These are phyloP conservation scores for Chenopodium formosanum DNA, from an alignment of 148 eudicot species.

Conservation along the genomic window DNA sequence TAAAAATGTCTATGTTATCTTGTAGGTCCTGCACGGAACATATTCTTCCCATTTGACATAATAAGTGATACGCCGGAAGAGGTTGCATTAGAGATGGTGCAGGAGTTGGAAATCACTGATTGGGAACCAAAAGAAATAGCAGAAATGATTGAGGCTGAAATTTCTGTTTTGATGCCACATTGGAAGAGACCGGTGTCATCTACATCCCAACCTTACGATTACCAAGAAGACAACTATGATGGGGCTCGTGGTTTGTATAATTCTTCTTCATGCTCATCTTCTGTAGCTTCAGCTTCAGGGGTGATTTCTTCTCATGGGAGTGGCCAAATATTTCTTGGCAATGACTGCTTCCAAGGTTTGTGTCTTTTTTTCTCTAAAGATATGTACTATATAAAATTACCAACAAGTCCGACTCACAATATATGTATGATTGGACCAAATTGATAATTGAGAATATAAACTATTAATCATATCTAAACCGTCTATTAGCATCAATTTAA, in stretches of 20 bases:
- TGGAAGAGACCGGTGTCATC: conserved; percentile 15
- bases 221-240: neutral
- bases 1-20: neutral
- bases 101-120: conserved; percentile 10
- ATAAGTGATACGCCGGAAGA: neutral
- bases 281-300: conserved; percentile 11
- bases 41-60: conserved; percentile 16
- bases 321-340: neutral
- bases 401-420: neutral
- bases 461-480: neutral
- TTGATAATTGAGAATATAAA: neutral
- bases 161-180: conserved; percentile 7
- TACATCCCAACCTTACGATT: neutral
- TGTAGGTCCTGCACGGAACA: conserved; percentile 15
- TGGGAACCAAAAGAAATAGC: conserved; percentile 10
- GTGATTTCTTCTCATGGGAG: conserved; percentile 2
- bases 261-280: conserved; percentile 16
- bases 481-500: neutral
- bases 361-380: neutral
- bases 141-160: conserved; percentile 14
- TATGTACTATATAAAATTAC: neutral
- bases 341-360: conserved; percentile 10
- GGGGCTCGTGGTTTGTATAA: neutral
- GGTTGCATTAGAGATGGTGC: conserved; percentile 14
- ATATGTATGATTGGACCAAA: neutral